Evolutionary conservation across 2,329 filamentous ascomycete species (phyloP), one percentile per base, ranked within the genome.

Genomic region (Exophiala aquamarina): DNA sequence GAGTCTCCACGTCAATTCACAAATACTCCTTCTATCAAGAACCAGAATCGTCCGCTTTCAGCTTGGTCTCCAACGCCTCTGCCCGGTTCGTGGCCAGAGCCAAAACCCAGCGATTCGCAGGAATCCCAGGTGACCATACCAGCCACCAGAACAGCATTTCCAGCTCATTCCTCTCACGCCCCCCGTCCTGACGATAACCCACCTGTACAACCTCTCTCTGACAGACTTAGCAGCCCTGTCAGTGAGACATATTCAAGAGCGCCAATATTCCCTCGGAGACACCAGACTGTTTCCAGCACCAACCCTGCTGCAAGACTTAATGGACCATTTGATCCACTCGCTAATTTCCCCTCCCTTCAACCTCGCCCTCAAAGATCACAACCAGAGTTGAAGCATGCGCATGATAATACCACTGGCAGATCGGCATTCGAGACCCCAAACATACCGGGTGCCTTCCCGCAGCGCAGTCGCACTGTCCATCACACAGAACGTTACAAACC

Each of bases 301-400:
- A 57, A 55, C 43, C 57, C 58, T 34, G 52, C 56, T 34, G 57
- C 58, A 19, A 59, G 59, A 41, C 54, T 61, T 10, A 50, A 55
- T 29, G 52, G 52, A 10, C 60, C 58, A 3, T 62, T 61, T 42
- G 59, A 63, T 52, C 56, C 57, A 19, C 45, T 57, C 13, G 49
- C 43, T 17, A 36, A 43, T 23, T 29, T 47, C 19, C 45, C 49
- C 17, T n/a, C 29, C 17, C 28, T 45, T 14, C 49, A 46, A 38
- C 41, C 47, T 29, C 37, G 43, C 26, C 36, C 39, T 10, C 47
- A 41, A 26, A 33, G 28, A 23, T 55, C 47, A 21, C 42, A 44
- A 39, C 47, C 43, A 34, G 47, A 49, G 40, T 36, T 52, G 40
- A 50, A 46, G 23, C 33, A 10, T 29, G 38, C 20, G 2, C 33